Evolutionary conservation across 352 stramenopile genomes (phyloP), one percentile per base, ranked within the genome.

Genomic region (Globisporangium spiculum): DNA sequence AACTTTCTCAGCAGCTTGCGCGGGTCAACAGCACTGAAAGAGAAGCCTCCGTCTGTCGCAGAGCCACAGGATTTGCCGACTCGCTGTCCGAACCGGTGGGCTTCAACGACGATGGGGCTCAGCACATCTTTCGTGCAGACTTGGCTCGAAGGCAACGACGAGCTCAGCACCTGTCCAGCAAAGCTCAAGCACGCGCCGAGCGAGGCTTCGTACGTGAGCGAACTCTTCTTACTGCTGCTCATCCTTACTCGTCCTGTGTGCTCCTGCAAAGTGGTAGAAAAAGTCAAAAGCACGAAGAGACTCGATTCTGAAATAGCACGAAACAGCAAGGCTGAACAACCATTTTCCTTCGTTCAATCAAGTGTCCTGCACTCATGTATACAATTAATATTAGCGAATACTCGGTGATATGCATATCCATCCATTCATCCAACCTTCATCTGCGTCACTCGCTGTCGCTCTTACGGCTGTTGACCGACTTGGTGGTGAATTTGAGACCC

Each of bases 81-180:
- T 50, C 82, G 75, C 34, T 87, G 80, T 9, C 79, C 79, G n/a
- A 77, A 76, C 0, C 77, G 76, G 50, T 92, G 82, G 0, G 82
- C 79, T 44, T 84, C 80, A 2, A 90, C 60, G 6, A 92, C 82
- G 41, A 90, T 86, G 2, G 81, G 60, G 0, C 74, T 73, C 20
- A 92, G 63, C 1, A 72, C 65, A 2, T 72, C 30, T 66, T 92
- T 90, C 14, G 79, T 86, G 59, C 80, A 88, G 0, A 86, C 60
- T 20, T 79, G 66, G 38, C 64, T 67, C 2, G 73, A 63, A 0
- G 61, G 71, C 5, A 60, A 44, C 6, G 65, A 59, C 0, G 74
- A 64, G 2, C 44, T 62, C 0, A 90, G 68, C 18, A 89, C 61
- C 32, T 72, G 65, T 3, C 68, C 69, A 18, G 81, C 80, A 34